Percentiles rank a stretch among this genome's conserved stretches.
Conservation (phyloP, 768 basidiomycete genomes). For the Hygrocybe coccinea region DNA sequence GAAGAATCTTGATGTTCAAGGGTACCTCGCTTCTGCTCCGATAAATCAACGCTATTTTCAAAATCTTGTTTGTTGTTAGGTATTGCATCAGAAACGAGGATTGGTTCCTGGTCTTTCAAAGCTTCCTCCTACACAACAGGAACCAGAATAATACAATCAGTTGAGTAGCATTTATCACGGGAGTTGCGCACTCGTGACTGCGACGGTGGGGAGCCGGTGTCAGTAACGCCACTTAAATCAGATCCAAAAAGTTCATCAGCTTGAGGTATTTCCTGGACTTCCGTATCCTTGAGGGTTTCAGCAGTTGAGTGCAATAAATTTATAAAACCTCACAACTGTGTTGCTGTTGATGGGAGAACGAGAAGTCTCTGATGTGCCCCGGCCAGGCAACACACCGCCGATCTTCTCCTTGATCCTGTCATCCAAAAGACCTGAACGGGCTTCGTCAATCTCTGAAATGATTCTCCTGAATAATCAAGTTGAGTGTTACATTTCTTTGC, state of each 20-base stretch:
- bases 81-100: not conserved
- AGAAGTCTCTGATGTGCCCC: not conserved
- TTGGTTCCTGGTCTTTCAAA: not conserved
- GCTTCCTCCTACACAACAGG: not conserved
- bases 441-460: constrained; percentile 70
- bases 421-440: constrained; percentile 66
- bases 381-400: constrained; percentile 12
- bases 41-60: not conserved
- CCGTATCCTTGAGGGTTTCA: constrained; percentile 1
- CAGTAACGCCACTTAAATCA: constrained; percentile 34
- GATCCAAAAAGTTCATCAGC: constrained; percentile 31
- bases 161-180: not conserved
- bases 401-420: constrained; percentile 38
- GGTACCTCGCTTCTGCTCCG: not conserved
- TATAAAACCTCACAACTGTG: constrained; percentile 5
- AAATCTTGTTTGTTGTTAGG: not conserved
- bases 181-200: constrained; percentile 18
- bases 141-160: not conserved
- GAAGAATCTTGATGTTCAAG: not conserved
- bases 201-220: constrained; percentile 24
- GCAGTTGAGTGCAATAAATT: not conserved
- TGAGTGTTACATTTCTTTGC: not conserved
- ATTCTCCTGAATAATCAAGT: constrained; percentile 42
- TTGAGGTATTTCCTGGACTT: constrained; percentile 10
- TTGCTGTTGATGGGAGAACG: not conserved